Conservation (phyloP, 805 yeast species). For the Saturnispora gosingensis region DNA sequence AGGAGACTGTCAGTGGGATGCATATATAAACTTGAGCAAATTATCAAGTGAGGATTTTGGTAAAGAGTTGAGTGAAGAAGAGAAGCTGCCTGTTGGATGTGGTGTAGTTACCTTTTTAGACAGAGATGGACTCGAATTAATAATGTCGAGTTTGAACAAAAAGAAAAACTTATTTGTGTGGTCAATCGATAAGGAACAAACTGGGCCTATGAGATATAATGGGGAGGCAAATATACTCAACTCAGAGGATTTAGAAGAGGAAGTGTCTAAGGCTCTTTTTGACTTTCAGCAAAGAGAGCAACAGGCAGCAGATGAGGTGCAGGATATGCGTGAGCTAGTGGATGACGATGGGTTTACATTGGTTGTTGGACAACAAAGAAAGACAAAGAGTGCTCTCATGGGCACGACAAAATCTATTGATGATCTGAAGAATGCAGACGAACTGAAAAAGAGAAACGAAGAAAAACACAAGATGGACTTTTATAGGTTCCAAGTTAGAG, state of each 20-base stretch:
- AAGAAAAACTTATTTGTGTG: conserved; percentile 31
- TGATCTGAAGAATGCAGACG: conserved; percentile 26
- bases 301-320: conserved; percentile 45
- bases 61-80: conserved; percentile 25
- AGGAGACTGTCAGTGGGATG: conserved; percentile 26
- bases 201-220: conserved; percentile 35
- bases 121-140: conserved; percentile 53
- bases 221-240: conserved; percentile 36
- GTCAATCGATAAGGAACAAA: conserved; percentile 27
- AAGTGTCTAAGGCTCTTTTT: conserved; percentile 52
- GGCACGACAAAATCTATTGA: conserved; percentile 34
- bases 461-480: conserved; percentile 81
- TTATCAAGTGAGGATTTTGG: conserved; percentile 45
- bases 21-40: conserved; percentile 43
- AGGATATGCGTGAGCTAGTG: conserved; percentile 49
- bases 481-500: conserved; percentile 93
- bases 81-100: conserved; percentile 59
- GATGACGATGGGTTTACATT: conserved; percentile 93
- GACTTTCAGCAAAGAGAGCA: conserved; percentile 66
- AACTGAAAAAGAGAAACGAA: conserved; percentile 43
- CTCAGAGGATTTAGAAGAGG: conserved; percentile 40
- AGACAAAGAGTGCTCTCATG: conserved; percentile 63
- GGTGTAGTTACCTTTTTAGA: conserved; percentile 71
- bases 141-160: conserved; percentile 54
- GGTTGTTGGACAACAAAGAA: conserved; percentile 81